Percentiles rank a stretch among this genome's conserved stretches.
These are phyloP conservation scores for Pseudomassariella vexata DNA, from an alignment of 2,329 filamentous ascomycete genomes.

Conservation along the genomic window DNA sequence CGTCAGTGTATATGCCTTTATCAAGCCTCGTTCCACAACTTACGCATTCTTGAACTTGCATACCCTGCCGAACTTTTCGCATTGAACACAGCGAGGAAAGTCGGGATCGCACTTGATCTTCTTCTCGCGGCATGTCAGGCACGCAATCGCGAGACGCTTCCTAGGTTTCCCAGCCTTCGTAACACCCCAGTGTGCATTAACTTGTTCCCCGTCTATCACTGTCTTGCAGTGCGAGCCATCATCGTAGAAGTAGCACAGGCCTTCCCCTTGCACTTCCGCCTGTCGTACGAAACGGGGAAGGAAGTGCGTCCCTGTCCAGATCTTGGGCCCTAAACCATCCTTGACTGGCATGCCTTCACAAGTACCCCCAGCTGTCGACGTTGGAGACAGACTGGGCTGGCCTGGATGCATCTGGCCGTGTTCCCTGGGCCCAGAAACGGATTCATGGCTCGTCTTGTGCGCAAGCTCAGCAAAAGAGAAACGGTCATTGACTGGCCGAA, in stretches of 20 bases:
- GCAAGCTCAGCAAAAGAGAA: slow-evolving; percentile 18
- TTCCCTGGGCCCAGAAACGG: slow-evolving; percentile 15
- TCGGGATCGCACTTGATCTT: slow-evolving; percentile 97
- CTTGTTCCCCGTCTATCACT: slow-evolving; percentile 75
- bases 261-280: slow-evolving; percentile 69
- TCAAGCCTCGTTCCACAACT: slow-evolving; percentile 42
- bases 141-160: slow-evolving; percentile 81
- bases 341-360: slow-evolving; percentile 45
- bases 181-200: slow-evolving; percentile 89
- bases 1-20: slow-evolving; percentile 8
- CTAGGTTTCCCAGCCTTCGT: slow-evolving; percentile 92
- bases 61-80: slow-evolving; percentile 80
- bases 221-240: slow-evolving; percentile 79
- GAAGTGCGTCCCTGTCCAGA: slow-evolving; percentile 64
- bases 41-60: slow-evolving; percentile 85
- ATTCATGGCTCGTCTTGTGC: slow-evolving; percentile 16
- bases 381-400: slow-evolving; percentile 19
- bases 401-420: slow-evolving; percentile 18
- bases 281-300: slow-evolving; percentile 59
- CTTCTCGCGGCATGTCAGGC: slow-evolving; percentile 88
- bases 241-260: slow-evolving; percentile 79
- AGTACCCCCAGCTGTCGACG: slow-evolving; percentile 21
- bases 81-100: slow-evolving; percentile 81
- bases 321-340: slow-evolving; percentile 60
- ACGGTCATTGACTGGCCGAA: slow-evolving; percentile 18